These are phyloP conservation scores for Tremella mesenterica DNA, from an alignment of 768 basidiomycete genomes.

Conservation along the genomic window DNA sequence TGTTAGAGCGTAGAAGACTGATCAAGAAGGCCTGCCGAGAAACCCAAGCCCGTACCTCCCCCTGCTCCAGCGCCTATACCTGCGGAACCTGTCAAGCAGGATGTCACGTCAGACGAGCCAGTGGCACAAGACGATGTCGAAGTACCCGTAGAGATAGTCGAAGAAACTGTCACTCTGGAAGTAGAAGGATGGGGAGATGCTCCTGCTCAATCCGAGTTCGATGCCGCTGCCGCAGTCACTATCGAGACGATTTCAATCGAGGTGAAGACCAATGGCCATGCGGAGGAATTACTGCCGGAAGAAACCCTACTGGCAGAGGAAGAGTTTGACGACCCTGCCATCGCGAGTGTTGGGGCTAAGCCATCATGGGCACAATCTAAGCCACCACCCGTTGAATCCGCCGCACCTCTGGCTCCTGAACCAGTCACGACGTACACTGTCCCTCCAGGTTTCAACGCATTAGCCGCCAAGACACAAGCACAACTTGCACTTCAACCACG, in stretches of 20 bases:
- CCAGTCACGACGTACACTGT: constrained; percentile 41
- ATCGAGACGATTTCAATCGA: constrained; percentile 9
- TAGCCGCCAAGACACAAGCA: constrained; percentile 14
- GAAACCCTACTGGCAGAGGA: constrained; percentile 10
- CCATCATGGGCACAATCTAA: constrained; percentile 30
- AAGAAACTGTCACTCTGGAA: constrained; percentile 10
- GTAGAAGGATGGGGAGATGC: constrained; percentile 26
- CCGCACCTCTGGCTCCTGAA: constrained; percentile 26
- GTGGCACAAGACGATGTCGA: constrained; percentile 17
- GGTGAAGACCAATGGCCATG: constrained; percentile 13
- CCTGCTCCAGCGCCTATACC: constrained; percentile 17
- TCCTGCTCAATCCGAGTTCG: constrained; percentile 21
- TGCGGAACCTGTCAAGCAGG: constrained; percentile 14
- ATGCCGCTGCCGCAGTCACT: constrained; percentile 20
- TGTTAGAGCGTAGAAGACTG: not conserved
- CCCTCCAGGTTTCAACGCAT: constrained; percentile 44
- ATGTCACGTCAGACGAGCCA: constrained; percentile 27
- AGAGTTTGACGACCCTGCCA: constrained; percentile 33
- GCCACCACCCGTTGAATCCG: constrained; percentile 13
- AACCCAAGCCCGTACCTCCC: constrained; percentile 37
- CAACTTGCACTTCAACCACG: constrained; percentile 22
- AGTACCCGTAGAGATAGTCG: constrained; percentile 17
- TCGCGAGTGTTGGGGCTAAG: constrained; percentile 30
- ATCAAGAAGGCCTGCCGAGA: constrained; percentile 31
- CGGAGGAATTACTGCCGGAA: constrained; percentile 6